These are phyloP conservation scores for Trichodelitschia bisporula DNA, from an alignment of 495 filamentous ascomycete genomes.

Conservation along the genomic window DNA sequence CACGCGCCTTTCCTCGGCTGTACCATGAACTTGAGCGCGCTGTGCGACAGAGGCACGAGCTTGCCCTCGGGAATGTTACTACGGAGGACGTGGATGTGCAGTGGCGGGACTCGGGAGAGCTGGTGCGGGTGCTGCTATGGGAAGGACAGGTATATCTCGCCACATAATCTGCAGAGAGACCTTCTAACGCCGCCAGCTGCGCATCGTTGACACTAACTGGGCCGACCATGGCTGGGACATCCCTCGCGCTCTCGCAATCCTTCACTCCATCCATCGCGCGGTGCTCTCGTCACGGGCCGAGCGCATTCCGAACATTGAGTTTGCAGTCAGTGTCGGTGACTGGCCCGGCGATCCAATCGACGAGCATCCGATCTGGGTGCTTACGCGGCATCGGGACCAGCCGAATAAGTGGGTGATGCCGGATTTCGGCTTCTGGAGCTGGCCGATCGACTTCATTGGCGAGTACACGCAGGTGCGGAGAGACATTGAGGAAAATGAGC, in stretches of 20 bases:
- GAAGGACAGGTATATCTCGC: neutral
- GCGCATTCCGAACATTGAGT: conserved; percentile 10
- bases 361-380: conserved; percentile 7
- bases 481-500: conserved; percentile 4
- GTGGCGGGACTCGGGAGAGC: neutral
- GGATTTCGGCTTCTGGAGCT: conserved; percentile 12
- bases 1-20: conserved; percentile 8
- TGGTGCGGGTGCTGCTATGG: neutral
- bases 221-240: conserved; percentile 1
- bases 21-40: conserved; percentile 9
- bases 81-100: neutral
- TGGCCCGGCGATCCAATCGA: neutral
- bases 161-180: neutral
- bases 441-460: conserved; percentile 6
- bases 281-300: conserved; percentile 2
- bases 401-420: conserved; percentile 12
- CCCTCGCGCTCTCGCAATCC: conserved; percentile 5
- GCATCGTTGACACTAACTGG: conserved; percentile 5
- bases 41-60: conserved; percentile 3
- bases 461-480: conserved; percentile 4
- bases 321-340: conserved; percentile 9
- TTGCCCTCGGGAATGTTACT: conserved; percentile 6
- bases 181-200: conserved; percentile 5
- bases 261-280: conserved; percentile 9
- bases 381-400: conserved; percentile 4